Percentiles rank a stretch among this genome's conserved stretches.
phyloP scores from a whole-genome alignment of 768 basidiomycete genomes.

The Lactifluus subvellereus region DNA sequence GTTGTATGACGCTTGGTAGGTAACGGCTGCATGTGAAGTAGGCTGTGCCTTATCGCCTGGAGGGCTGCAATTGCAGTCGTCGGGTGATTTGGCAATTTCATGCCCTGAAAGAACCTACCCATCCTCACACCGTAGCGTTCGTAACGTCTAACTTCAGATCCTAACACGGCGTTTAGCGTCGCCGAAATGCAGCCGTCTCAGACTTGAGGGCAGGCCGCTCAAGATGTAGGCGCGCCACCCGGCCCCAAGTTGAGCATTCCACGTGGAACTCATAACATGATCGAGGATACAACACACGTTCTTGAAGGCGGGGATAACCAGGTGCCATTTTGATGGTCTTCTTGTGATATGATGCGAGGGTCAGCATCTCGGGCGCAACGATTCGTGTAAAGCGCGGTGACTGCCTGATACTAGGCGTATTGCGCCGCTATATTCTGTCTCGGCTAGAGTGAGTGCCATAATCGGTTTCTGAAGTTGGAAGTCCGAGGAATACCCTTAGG shows the following conservation, averaged over 20 bases:
- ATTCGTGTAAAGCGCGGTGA: not conserved
- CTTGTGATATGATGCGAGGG: not conserved
- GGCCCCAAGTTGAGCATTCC: not conserved
- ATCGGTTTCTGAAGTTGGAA: not conserved
- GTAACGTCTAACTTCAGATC: not conserved
- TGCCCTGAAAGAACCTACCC: not conserved
- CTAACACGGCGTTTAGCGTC: not conserved
- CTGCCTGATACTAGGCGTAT: not conserved
- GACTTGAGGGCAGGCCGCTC: not conserved
- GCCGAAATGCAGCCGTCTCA: not conserved
- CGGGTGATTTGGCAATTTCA: not conserved
- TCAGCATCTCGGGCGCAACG: not conserved
- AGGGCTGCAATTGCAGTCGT: not conserved
- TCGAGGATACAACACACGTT: not conserved
- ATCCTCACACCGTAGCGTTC: not conserved
- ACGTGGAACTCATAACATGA: not conserved
- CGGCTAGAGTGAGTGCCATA: conserved; percentile 2
- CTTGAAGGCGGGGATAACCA: not conserved
- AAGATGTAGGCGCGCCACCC: not conserved
- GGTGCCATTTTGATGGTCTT: not conserved
- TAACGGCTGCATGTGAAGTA: not conserved
- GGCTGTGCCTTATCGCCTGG: not conserved
- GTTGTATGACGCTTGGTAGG: not conserved
- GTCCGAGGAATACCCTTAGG: not conserved
- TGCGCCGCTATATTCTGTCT: not conserved